Conservation (phyloP, 179 eudicot genomes). For the Camellia oleifera region DNA sequence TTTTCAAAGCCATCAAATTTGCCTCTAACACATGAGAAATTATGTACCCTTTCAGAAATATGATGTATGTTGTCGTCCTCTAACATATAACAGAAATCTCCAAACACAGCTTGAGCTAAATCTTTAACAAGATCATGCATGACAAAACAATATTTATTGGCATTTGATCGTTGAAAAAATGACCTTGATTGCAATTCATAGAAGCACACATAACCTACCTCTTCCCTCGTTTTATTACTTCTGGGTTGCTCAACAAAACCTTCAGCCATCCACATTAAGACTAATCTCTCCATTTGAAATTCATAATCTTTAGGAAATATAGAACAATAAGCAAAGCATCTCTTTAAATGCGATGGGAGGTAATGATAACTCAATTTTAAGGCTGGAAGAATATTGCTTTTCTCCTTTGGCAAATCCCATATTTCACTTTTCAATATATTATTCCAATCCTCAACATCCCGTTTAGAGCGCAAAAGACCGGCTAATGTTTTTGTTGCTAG, state of each 20-base stretch:
- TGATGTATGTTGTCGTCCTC: not conserved
- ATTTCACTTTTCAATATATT: slow-evolving; percentile 14
- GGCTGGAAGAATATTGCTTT: slow-evolving; percentile 19
- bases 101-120: slow-evolving; percentile 19
- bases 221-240: not conserved
- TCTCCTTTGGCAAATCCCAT: slow-evolving; percentile 9
- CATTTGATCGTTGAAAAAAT: slow-evolving; percentile 5
- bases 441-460: slow-evolving; percentile 24
- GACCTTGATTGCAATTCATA: not conserved
- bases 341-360: slow-evolving; percentile 31
- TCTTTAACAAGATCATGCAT: slow-evolving; percentile 34
- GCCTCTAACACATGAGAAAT: not conserved
- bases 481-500: slow-evolving; percentile 22
- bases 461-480: slow-evolving; percentile 19
- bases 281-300: slow-evolving; percentile 16
- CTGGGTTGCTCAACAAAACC: not conserved
- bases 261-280: slow-evolving; percentile 11
- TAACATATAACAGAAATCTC: not conserved
- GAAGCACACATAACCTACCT: not conserved
- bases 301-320: slow-evolving; percentile 24
- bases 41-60: not conserved
- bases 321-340: slow-evolving; percentile 32
- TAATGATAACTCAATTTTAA: slow-evolving; percentile 26
- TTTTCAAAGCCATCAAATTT: not conserved
- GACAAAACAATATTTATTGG: not conserved